Base-by-base conservation (phyloP, 768 basidiomycete species). In the Pulveroboletus sp. region DNA sequence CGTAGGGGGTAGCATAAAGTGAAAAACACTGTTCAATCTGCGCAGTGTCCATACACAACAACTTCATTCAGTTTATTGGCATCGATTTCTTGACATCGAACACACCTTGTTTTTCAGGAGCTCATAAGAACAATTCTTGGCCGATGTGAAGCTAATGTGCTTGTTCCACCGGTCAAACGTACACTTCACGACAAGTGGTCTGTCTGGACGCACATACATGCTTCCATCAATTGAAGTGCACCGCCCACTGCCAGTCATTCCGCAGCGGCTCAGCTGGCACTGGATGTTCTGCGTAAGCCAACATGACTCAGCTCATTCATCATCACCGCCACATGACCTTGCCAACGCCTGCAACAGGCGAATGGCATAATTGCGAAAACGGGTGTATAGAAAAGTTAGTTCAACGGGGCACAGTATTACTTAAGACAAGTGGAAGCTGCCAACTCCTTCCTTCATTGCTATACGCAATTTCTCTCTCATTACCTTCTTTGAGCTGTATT, bases 401-500 rank as follows among this genome's bases (percentile, higher is more conserved):
- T 51, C 47, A 50, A 23, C 47, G 46, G 36, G 34, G 24, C 41
- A 55, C 52, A 56, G 56, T 63, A 57, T 51, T 75, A 54, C 40
- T 65, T 43, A 97, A 64, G 94, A 97, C 67, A 99, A 75, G 73
- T 97, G 94, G 89, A 98, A 98, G 62, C 91, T 92, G 44, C 93
- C 93, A 49, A 91, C 86, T 35, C 97, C 97, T 70, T 98, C 97
- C 59, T 82, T 80, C 74, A 97, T 90, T 32, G 97, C 95, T 27
- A 81, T 75, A 43, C 75, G 74, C 56, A 99, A 69, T 65, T 93
- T 95, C 66, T 90, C 83, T 59, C 73, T 77, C 83, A 98, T 87
- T 33, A 90, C 82, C 31, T 75, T 78, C 69, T 89, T 93, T 23
- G 86, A 84, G 47, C 89, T 91, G 67, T 98, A 98, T 62, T 97